Percentiles rank a stretch among this genome's conserved stretches.
phyloP scores from a whole-genome alignment of 2,329 filamentous ascomycete species.

The Trichoderma citrinoviride region DNA sequence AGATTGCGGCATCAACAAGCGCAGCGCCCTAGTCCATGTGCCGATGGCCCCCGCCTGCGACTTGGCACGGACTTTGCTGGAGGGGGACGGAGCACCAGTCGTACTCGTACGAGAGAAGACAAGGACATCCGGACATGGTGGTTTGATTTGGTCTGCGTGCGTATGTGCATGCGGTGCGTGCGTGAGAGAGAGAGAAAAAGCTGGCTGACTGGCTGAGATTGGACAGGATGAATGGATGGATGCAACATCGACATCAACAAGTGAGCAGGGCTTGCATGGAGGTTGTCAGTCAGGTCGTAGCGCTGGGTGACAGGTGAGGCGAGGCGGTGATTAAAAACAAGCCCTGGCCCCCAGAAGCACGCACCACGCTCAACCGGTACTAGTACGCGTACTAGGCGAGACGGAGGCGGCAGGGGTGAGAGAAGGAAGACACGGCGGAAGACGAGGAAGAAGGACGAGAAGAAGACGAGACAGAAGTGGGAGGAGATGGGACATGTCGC shows the following conservation, averaged over 20 bases:
- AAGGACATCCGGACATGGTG: not conserved
- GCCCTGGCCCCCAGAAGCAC: constrained; percentile 12
- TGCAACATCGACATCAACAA: not conserved
- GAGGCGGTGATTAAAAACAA: constrained; percentile 19
- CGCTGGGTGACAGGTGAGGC: constrained; percentile 19
- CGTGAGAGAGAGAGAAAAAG: not conserved
- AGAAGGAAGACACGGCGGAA: not conserved
- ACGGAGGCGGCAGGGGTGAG: not conserved
- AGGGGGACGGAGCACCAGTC: too few species aligned
- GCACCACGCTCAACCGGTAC: constrained; percentile 5
- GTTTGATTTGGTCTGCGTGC: not conserved
- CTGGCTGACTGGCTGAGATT: not conserved
- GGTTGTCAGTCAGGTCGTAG: constrained; percentile 15
- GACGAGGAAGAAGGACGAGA: not conserved
- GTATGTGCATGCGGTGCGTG: not conserved
- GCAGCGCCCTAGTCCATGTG: too few species aligned
- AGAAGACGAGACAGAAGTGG: not conserved
- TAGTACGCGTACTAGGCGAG: not conserved
- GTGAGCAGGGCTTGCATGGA: constrained; percentile 15
- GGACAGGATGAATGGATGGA: not conserved
- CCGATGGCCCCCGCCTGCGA: too few species aligned
- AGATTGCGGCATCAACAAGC: too few species aligned
- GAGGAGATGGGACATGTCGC: not conserved
- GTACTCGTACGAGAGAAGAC: too few species aligned
- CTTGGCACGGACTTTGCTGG: too few species aligned